Evolutionary conservation across 2,329 filamentous ascomycete species (phyloP).

Genomic region (Alternaria postmessia): DNA sequence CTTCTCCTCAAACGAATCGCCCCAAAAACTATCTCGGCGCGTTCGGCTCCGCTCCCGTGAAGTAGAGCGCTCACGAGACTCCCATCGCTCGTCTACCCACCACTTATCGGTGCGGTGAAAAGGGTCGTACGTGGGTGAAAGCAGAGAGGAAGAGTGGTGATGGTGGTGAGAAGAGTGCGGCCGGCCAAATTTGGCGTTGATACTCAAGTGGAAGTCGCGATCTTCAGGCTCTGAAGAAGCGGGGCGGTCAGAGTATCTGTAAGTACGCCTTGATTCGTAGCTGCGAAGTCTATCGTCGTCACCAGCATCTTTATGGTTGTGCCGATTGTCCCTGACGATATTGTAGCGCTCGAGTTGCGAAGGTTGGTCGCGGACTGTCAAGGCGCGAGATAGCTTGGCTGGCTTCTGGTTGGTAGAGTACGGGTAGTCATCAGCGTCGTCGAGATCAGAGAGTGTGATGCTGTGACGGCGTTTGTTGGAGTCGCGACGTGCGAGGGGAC

Average conservation of each 20-base stretch:
- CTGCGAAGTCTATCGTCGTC: slow-evolving; percentile 12
- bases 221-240: slow-evolving; percentile 28
- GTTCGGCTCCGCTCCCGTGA: slow-evolving; percentile 13
- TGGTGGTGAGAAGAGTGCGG: slow-evolving; percentile 19
- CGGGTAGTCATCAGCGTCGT: slow-evolving; percentile 40
- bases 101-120: slow-evolving; percentile 38
- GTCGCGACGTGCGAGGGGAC: slow-evolving; percentile 33
- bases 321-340: slow-evolving; percentile 34
- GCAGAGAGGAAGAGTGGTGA: slow-evolving; percentile 6
- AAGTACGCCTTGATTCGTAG: slow-evolving; percentile 14
- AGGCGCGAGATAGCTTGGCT: slow-evolving; percentile 31
- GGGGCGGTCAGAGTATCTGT: slow-evolving; percentile 15
- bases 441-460: slow-evolving; percentile 33
- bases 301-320: slow-evolving; percentile 13
- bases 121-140: slow-evolving; percentile 29
- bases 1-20: slow-evolving; percentile 21
- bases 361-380: slow-evolving; percentile 38
- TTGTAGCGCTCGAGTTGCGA: slow-evolving; percentile 45
- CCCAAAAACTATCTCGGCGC: slow-evolving; percentile 21
- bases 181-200: slow-evolving; percentile 32
- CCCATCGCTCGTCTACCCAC: slow-evolving; percentile 38
- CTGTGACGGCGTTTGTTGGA: slow-evolving; percentile 36
- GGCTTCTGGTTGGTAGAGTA: slow-evolving; percentile 27
- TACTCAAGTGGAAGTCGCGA: slow-evolving; percentile 32
- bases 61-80: slow-evolving; percentile 31